These are phyloP conservation scores for Coffea canephora DNA, from an alignment of 257 asterid genomes.

Conservation along the genomic window DNA sequence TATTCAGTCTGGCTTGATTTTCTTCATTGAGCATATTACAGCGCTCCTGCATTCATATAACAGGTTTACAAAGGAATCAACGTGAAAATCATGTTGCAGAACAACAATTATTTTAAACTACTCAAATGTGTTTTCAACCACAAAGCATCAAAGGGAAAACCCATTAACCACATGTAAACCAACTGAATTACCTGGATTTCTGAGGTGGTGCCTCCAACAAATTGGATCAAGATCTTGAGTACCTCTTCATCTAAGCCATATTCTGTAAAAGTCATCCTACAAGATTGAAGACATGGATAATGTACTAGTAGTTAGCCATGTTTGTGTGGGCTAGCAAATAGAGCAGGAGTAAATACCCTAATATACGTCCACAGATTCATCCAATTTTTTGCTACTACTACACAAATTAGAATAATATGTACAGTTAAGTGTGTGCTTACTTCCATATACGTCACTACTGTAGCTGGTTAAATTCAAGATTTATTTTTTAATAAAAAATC, in stretches of 20 bases:
- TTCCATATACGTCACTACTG: background rate
- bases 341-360: background rate
- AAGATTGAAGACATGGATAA: slow-evolving; percentile 17
- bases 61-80: slow-evolving; percentile 25
- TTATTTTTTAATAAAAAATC: background rate
- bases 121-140: slow-evolving; percentile 1
- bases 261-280: slow-evolving; percentile 73
- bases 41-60: slow-evolving; percentile 60
- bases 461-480: background rate
- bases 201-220: slow-evolving; percentile 74
- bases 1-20: slow-evolving; percentile 33
- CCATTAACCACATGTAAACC: background rate
- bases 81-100: slow-evolving; percentile 26
- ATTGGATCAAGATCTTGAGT: slow-evolving; percentile 57
- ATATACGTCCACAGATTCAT: background rate
- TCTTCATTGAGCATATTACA: slow-evolving; percentile 64
- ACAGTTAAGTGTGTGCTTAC: background rate
- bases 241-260: slow-evolving; percentile 55
- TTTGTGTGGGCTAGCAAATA: background rate
- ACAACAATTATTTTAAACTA: slow-evolving; percentile 19
- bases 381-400: background rate
- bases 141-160: background rate
- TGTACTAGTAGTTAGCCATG: background rate
- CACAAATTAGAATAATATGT: background rate
- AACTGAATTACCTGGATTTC: slow-evolving; percentile 72